Evolutionary conservation across 2,329 filamentous ascomycete genomes (phyloP).

Genomic region (Torrubiellomyces zombiae): DNA sequence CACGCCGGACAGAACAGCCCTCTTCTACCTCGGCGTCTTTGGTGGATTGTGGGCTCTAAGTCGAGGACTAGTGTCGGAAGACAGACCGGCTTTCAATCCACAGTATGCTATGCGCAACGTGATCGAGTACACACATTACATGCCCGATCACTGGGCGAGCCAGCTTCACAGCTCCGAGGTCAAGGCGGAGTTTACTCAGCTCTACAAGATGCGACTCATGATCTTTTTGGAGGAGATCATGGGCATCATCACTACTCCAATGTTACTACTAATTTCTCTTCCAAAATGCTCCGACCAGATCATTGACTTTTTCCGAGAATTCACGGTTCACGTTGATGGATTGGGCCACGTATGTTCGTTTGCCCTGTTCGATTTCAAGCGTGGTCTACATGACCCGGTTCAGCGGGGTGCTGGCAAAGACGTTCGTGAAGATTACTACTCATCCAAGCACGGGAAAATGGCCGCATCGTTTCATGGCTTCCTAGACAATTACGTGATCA

Average conservation of each 20-base stretch:
- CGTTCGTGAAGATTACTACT: slow-evolving; percentile 80
- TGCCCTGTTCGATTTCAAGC: slow-evolving; percentile 93
- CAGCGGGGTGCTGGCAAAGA: slow-evolving; percentile 31
- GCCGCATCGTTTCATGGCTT: slow-evolving; percentile 94
- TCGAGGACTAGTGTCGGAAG: slow-evolving; percentile 70
- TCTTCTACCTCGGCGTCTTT: slow-evolving; percentile 80
- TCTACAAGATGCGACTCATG: slow-evolving; percentile 84
- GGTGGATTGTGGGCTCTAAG: slow-evolving; percentile 71
- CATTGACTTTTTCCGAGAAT: slow-evolving; percentile 95
- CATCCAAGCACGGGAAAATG: slow-evolving; percentile 95
- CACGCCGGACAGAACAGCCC: slow-evolving; percentile 68
- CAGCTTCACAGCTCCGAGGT: slow-evolving; percentile 90
- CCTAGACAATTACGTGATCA: slow-evolving; percentile 74
- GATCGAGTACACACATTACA: slow-evolving; percentile 83
- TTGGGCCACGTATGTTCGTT: slow-evolving; percentile 94
- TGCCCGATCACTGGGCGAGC: slow-evolving; percentile 74
- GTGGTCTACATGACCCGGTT: slow-evolving; percentile 38
- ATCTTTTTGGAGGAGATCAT: slow-evolving; percentile 88
- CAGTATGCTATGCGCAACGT: slow-evolving; percentile 79
- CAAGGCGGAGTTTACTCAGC: slow-evolving; percentile 70
- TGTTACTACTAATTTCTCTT: slow-evolving; percentile 73
- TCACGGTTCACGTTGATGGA: slow-evolving; percentile 91
- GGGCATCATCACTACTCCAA: slow-evolving; percentile 81
- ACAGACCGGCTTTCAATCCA: slow-evolving; percentile 79
- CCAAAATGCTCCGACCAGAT: slow-evolving; percentile 82